phyloP scores from a whole-genome alignment of 768 basidiomycete species.

The Porpolomopsis calyptriformis region DNA sequence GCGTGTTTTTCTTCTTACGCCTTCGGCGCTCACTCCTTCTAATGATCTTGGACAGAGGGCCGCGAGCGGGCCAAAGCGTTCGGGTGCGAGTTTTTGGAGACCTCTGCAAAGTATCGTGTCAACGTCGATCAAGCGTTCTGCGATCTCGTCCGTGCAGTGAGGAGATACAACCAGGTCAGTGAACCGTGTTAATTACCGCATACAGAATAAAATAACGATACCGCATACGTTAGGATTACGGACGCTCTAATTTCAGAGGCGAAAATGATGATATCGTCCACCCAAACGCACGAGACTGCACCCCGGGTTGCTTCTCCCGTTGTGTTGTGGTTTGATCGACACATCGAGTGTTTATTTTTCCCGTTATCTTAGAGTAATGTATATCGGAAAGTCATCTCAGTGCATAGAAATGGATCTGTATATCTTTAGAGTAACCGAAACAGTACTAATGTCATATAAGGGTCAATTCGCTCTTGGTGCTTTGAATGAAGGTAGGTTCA shows the following conservation, averaged over 20 bases:
- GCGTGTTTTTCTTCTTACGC: conserved; percentile 5
- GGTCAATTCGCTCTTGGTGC: too few species aligned
- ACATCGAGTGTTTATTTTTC: too few species aligned
- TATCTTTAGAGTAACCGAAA: too few species aligned
- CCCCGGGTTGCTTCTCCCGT: neutral
- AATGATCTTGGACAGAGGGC: conserved; percentile 58
- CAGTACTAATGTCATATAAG: too few species aligned
- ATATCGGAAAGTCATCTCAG: too few species aligned
- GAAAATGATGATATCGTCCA: neutral
- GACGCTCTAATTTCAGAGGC: neutral
- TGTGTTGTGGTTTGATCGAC: neutral
- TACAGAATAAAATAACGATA: too few species aligned
- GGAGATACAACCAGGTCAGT: conserved; percentile 82
- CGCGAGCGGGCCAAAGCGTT: conserved; percentile 93
- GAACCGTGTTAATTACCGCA: neutral
- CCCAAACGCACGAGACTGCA: neutral
- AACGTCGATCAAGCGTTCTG: conserved; percentile 96
- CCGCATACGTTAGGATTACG: neutral
- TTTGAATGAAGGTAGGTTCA: too few species aligned
- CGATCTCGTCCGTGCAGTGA: conserved; percentile 86
- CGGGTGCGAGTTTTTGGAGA: conserved; percentile 90
- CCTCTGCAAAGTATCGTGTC: conserved; percentile 91
- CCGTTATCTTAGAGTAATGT: too few species aligned
- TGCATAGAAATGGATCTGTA: too few species aligned
- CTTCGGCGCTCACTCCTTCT: neutral